Percentiles rank a stretch among this genome's conserved stretches.
These are phyloP conservation scores for Pichia sp. DNA, from an alignment of 1,139 yeast species.

Conservation along the genomic window DNA sequence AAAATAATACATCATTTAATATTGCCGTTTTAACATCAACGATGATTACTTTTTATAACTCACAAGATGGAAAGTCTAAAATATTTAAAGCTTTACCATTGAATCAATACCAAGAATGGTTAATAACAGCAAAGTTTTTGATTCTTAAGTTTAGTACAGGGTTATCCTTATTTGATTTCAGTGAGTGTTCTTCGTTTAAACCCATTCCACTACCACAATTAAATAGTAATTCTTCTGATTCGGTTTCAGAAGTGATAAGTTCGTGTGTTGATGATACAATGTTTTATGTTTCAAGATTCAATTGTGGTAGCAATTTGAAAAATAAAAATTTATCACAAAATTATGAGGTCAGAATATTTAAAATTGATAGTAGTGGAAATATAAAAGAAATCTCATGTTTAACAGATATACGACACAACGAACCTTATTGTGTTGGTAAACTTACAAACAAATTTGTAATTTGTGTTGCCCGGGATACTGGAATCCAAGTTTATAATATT, in stretches of 20 bases:
- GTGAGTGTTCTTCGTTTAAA: constrained; percentile 19
- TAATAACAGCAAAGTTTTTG: constrained; percentile 19
- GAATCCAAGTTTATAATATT: constrained; percentile 2
- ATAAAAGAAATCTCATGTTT: constrained; percentile 15
- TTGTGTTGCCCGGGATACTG: constrained; percentile 11
- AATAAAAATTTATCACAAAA: not conserved
- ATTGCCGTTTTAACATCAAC: constrained; percentile 21
- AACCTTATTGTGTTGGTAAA: constrained; percentile 20
- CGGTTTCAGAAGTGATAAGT: constrained; percentile 11
- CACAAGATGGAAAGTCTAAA: constrained; percentile 1
- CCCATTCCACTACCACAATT: constrained; percentile 14
- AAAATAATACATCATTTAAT: constrained; percentile 14
- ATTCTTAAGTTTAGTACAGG: constrained; percentile 19
- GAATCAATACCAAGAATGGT: constrained; percentile 16
- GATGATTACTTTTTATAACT: constrained; percentile 20
- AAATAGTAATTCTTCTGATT: not conserved
- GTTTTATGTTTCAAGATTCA: constrained; percentile 14
- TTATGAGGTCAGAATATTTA: constrained; percentile 15
- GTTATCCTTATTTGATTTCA: constrained; percentile 18
- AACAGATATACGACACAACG: constrained; percentile 5
- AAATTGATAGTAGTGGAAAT: constrained; percentile 16
- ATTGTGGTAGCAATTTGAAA: not conserved
- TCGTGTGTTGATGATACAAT: constrained; percentile 18
- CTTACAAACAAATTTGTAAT: constrained; percentile 14
- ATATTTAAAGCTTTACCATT: constrained; percentile 14